Evolutionary conservation across 75 land plant genomes (phyloP), one percentile per base, ranked within the genome.

Genomic region (Sequoiadendron giganteum): DNA sequence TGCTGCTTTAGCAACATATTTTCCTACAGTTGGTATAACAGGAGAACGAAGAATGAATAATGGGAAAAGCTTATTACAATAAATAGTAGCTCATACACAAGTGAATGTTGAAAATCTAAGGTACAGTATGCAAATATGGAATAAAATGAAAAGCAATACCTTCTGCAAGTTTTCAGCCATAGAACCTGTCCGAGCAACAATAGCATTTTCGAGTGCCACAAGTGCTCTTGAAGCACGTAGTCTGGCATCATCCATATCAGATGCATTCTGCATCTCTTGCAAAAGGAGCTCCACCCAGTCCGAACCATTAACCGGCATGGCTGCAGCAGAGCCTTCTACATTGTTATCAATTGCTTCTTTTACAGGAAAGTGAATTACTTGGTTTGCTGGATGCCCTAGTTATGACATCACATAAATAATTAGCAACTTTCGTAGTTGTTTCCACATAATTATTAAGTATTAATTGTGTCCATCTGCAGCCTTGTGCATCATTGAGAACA

Each of bases 251-350:
- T 92, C 93, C 54, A 95, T 47, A 85, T 90, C 88, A 0, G 94
- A 90, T 11, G 97, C 95, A 91, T 82, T 92, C 83, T 79, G 90
- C 97, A 96, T 94, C 86, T 96, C 96, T 61, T 84, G 89, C 61
- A 96, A 93, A 90, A 96, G 89, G n/a, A 93, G 81, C n/a, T 96
- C 95, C 61, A 95, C 95, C 97, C 97, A 96, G 86, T 92, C 93
- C 38, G 88, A 88, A 81, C 96, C 96, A 78, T 94, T 91, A 21
- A 75, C 75, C 18, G 90, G 88, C 52, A 90, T 21, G 18, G 86
- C 79, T 15, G 70, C 30, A 16, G 84, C 86, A 81, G 49, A 19
- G 52, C 52, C 84, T 82, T n/a, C 84, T 13, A 47, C 47, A 10
- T 82, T 40, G 43, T 82, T 82, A 82, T 5, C 30, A 45, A n/a